Evolutionary conservation across 225 moss, liverwort and hornwort genomes (phyloP), one percentile per base, ranked within the genome.

Genomic region (Takakia lepidozioides): DNA sequence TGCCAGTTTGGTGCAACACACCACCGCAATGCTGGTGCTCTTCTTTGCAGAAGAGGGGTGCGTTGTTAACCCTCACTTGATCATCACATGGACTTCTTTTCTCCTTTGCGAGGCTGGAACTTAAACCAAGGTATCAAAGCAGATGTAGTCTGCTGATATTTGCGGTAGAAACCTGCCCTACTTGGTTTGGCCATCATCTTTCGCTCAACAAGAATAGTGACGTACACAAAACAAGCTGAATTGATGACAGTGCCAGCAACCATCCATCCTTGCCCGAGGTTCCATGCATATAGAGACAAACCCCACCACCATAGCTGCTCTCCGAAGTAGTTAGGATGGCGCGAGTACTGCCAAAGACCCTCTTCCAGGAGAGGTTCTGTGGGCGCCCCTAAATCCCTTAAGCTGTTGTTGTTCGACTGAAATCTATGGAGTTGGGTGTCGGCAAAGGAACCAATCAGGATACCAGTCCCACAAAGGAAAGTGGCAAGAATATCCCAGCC

Each of bases 221-320:
- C 71, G 50, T 91, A 83, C 14, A 76, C 87, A 27, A 98, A 75
- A 36, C 75, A 78, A 27, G 57, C 65, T 4, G 98, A 78, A 44
- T 98, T 98, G 22, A 88, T 42, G 15, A 66, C 60, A 46, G 98
- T 62, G 6, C 98, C 98, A 10, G 68, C 67, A 40, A 61, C 78
- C 52, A 81, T 84, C 91, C 98, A 98, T 6, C 71, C 63, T 54
- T 85, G 75, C 7, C 81, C 67, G 50, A 90, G 24, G 40, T 78
- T 79, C 70, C 76, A 82, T 7, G 91, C 75, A 68, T 85, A 98
- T 47, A 81, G 26, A 26, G 82, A 83, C 67, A 98, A 43, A 0
- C 85, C 85, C 90, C 91, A 91, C 98, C 98, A 91, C 60, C 87
- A 91, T 38, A 91, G 62, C 58, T 91, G 91, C 98, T 98, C 91